These are phyloP conservation scores for Candida koratica DNA, from an alignment of 805 yeast species.

Conservation along the genomic window DNA sequence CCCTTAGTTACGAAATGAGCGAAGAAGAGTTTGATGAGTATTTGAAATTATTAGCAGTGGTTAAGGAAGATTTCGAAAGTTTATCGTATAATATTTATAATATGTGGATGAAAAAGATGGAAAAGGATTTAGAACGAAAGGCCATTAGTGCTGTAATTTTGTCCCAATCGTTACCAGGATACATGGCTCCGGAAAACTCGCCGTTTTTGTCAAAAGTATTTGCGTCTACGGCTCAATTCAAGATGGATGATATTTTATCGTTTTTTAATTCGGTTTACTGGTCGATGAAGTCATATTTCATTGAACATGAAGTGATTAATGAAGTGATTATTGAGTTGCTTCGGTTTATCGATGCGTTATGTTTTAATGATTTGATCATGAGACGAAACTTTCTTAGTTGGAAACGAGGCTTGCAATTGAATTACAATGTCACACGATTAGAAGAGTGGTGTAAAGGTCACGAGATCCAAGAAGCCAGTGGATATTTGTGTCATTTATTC, in stretches of 20 bases:
- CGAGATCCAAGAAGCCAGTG: constrained; percentile 81
- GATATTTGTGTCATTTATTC: constrained; percentile 76
- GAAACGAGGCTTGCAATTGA: constrained; percentile 96
- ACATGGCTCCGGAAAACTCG: constrained; percentile 77
- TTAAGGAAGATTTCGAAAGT: constrained; percentile 90
- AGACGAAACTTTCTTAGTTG: constrained; percentile 91
- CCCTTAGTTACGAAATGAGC: constrained; percentile 77
- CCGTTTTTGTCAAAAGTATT: constrained; percentile 84
- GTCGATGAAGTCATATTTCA: constrained; percentile 87
- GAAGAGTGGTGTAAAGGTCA: constrained; percentile 99
- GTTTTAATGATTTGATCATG: constrained; percentile 94
- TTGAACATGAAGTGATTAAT: constrained; percentile 79
- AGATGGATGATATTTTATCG: constrained; percentile 91
- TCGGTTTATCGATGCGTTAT: constrained; percentile 82
- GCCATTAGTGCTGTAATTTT: constrained; percentile 93
- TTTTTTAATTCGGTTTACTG: constrained; percentile 87
- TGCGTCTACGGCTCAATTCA: constrained; percentile 64
- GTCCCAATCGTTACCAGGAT: constrained; percentile 94
- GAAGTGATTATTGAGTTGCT: constrained; percentile 81
- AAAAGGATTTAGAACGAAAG: constrained; percentile 83
- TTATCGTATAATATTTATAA: constrained; percentile 91
- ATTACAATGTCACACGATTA: constrained; percentile 90
- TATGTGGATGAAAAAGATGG: constrained; percentile 95
- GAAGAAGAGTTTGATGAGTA: constrained; percentile 88
- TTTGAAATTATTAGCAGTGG: constrained; percentile 80